Conservation (phyloP, 495 filamentous ascomycete species). For the Endocarpon pusillum region DNA sequence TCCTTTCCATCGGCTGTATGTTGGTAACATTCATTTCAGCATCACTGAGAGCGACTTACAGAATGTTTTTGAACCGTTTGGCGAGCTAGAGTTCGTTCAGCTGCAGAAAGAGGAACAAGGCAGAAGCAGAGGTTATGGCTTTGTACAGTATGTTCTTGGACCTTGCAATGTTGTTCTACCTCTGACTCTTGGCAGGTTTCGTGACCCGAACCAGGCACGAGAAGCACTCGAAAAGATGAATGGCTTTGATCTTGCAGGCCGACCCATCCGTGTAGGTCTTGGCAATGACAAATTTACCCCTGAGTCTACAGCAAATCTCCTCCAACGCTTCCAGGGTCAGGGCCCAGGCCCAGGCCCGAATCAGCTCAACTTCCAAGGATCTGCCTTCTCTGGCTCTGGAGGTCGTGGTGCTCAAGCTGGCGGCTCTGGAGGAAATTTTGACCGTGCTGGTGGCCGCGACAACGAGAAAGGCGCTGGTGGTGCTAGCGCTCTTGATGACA, state of each 20-base stretch:
- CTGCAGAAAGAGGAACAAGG: conserved; percentile 88
- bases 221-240: conserved; percentile 99
- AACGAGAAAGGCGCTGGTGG: conserved; percentile 76
- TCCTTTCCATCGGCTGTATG: conserved; percentile 96
- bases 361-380: conserved; percentile 75
- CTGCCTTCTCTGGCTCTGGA: conserved; percentile 80
- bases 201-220: conserved; percentile 76
- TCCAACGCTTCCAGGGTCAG: conserved; percentile 68
- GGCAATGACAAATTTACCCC: conserved; percentile 99
- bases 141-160: conserved; percentile 73
- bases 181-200: conserved; percentile 47
- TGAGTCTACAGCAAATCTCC: conserved; percentile 79
- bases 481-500: conserved; percentile 93
- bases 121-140: conserved; percentile 89
- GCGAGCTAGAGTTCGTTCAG: conserved; percentile 93
- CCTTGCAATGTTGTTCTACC: neutral
- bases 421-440: conserved; percentile 59
- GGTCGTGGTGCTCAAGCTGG: conserved; percentile 78
- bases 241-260: conserved; percentile 94
- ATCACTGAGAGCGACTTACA: conserved; percentile 93
- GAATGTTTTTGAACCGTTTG: conserved; percentile 96
- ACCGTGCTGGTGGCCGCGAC: conserved; percentile 81
- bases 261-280: conserved; percentile 95
- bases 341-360: conserved; percentile 50
- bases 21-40: conserved; percentile 99